Percentiles rank a stretch among this genome's conserved stretches.
Conservation (phyloP, 2,329 filamentous ascomycete species). For the Elsinoe arachidis region DNA sequence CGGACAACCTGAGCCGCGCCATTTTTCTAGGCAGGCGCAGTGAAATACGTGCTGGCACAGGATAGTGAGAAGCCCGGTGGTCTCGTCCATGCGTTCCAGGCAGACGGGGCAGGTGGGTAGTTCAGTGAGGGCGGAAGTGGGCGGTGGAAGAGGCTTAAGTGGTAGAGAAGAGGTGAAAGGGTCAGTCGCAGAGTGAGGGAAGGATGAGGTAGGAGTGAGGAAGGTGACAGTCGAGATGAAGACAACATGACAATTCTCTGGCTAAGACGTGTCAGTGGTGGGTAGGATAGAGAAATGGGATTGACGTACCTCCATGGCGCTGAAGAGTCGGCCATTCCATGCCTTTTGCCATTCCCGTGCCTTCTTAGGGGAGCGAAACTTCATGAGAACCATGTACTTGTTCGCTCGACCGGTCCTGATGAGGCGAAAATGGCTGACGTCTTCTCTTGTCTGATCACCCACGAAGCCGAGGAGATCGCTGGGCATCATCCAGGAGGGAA, state of each 20-base stretch:
- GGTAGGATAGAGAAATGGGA: constrained; percentile 19
- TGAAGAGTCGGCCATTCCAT: constrained; percentile 91
- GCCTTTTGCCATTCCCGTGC: constrained; percentile 74
- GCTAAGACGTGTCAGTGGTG: constrained; percentile 39
- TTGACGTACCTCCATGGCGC: constrained; percentile 68
- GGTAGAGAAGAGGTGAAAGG: constrained; percentile 54
- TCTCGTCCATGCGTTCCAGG: constrained; percentile 96
- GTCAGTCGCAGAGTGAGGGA: constrained; percentile 53
- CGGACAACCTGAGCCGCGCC: constrained; percentile 87
- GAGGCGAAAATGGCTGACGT: constrained; percentile 90
- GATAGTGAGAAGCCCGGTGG: constrained; percentile 87
- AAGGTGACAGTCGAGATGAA: constrained; percentile 91
- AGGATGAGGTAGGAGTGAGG: constrained; percentile 51
- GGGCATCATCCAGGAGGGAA: constrained; percentile 87
- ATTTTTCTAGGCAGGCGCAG: constrained; percentile 90
- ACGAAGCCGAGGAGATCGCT: constrained; percentile 87
- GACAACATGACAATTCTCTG: constrained; percentile 88
- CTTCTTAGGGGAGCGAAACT: constrained; percentile 67
- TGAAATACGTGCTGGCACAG: constrained; percentile 97
- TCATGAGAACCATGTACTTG: constrained; percentile 91
- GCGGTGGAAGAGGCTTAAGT: constrained; percentile 55
- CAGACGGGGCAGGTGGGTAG: constrained; percentile 94
- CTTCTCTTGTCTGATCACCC: constrained; percentile 73
- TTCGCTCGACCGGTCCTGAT: constrained; percentile 83
- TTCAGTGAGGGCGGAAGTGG: constrained; percentile 78